Conservation (phyloP, 164 flowering plant species). For the Liriodendron chinense region DNA sequence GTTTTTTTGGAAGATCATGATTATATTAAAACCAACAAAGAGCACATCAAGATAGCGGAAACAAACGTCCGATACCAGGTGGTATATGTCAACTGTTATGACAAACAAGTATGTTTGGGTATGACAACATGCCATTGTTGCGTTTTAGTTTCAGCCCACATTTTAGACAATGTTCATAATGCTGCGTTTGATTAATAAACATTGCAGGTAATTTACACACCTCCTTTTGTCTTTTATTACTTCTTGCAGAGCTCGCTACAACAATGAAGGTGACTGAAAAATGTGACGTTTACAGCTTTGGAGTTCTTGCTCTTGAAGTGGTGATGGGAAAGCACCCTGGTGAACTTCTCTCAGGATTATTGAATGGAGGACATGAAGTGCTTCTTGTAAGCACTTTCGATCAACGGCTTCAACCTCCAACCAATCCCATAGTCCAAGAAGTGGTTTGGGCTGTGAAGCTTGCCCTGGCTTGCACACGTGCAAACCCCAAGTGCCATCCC, state of each 20-base stretch:
- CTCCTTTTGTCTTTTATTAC: not conserved
- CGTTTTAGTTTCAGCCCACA: no score
- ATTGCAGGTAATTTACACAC: not conserved
- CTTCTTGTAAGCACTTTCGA: slow-evolving; percentile 10
- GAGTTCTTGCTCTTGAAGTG: slow-evolving; percentile 17
- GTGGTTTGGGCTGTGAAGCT: slow-evolving; percentile 8
- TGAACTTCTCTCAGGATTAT: slow-evolving; percentile 7
- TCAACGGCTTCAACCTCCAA: slow-evolving; percentile 18
- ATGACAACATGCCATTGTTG: not conserved
- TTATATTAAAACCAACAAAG: no score
- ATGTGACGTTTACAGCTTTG: slow-evolving; percentile 19
- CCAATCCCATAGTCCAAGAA: slow-evolving; percentile 6
- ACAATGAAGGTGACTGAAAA: slow-evolving; percentile 13
- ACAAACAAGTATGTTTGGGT: no score
- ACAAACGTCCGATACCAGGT: no score
- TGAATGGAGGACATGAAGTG: not conserved
- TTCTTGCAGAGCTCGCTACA: slow-evolving; percentile 13
- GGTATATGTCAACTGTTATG: no score
- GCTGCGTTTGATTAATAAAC: no score
- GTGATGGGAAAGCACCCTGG: slow-evolving; percentile 19
- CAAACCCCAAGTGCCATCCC: slow-evolving; percentile 22
- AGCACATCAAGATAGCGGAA: no score
- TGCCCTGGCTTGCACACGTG: slow-evolving; percentile 16
- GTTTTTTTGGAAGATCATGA: no score
- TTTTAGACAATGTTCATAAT: no score